Conservation (phyloP, 2,329 filamentous ascomycete genomes). For the Arachnomyces sp. region DNA sequence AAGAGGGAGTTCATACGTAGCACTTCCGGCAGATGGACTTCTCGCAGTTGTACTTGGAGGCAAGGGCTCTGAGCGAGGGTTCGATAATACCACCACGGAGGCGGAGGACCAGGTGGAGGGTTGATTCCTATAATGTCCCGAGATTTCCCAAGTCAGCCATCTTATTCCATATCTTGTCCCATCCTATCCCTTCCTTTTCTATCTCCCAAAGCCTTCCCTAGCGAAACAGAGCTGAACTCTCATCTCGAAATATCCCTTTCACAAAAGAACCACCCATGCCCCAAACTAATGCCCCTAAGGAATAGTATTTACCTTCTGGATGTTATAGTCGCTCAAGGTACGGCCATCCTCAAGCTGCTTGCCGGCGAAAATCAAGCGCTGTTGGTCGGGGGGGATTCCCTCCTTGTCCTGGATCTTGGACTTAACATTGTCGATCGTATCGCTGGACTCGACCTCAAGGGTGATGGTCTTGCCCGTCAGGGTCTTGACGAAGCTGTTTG, state of each 20-base stretch:
- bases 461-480: conserved; percentile 59
- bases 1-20: conserved; percentile 63
- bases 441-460: conserved; percentile 61
- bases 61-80: conserved; percentile 95
- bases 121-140: conserved; percentile 51
- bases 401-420: conserved; percentile 97
- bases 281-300: too few relatives aligned
- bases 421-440: conserved; percentile 96
- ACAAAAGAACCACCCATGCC: too few relatives aligned
- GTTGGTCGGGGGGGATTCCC: conserved; percentile 91
- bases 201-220: conserved; percentile 7
- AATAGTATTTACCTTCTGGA: conserved; percentile 67
- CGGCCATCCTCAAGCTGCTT: conserved; percentile 96
- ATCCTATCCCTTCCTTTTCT: background rate
- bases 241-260: conserved; percentile 1
- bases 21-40: conserved; percentile 99
- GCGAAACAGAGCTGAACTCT: conserved; percentile 4
- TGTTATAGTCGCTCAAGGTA: conserved; percentile 87
- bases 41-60: conserved; percentile 99
- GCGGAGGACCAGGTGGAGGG: conserved; percentile 76
- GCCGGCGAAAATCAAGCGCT: conserved; percentile 90
- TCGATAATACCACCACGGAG: conserved; percentile 85
- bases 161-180: conserved; percentile 1
- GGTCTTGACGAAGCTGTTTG: conserved; percentile 46
- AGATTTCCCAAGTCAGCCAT: background rate